Evolutionary conservation across 306 rosid genomes (phyloP).

Genomic region (Acacia confusa): DNA sequence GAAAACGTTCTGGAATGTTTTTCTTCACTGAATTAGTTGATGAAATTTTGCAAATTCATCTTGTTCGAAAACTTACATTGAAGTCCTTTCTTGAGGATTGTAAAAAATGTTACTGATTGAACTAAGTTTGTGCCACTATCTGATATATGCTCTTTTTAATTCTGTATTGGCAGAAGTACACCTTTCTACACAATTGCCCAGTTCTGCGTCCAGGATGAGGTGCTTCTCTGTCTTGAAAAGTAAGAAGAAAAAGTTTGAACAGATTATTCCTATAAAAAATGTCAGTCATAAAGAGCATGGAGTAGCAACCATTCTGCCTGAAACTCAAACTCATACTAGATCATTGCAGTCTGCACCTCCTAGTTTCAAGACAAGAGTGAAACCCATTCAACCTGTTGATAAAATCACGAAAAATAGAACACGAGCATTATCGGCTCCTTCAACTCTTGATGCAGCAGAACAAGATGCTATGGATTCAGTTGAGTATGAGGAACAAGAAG

Average conservation of each 20-base stretch:
- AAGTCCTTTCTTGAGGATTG: slow-evolving; percentile 1
- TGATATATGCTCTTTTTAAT: slow-evolving; percentile 23
- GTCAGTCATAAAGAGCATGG: slow-evolving; percentile 49
- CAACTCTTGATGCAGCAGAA: slow-evolving; percentile 90
- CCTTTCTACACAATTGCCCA: slow-evolving; percentile 24
- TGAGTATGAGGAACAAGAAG: slow-evolving; percentile 83
- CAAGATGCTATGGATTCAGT: slow-evolving; percentile 62
- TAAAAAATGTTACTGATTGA: slow-evolving; percentile 3
- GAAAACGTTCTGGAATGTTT: not conserved
- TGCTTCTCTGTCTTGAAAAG: slow-evolving; percentile 85
- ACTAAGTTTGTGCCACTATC: slow-evolving; percentile 23
- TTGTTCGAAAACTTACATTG: not conserved
- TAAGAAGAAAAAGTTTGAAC: slow-evolving; percentile 84
- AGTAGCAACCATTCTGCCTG: slow-evolving; percentile 68
- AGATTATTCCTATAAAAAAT: slow-evolving; percentile 43
- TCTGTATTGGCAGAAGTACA: slow-evolving; percentile 47
- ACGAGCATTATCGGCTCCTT: slow-evolving; percentile 89
- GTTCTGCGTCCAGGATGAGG: slow-evolving; percentile 62
- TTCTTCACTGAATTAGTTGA: not conserved
- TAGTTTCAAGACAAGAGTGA: slow-evolving; percentile 92
- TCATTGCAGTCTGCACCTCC: slow-evolving; percentile 95
- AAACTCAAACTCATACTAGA: slow-evolving; percentile 69
- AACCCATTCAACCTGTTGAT: slow-evolving; percentile 62
- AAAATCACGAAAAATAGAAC: slow-evolving; percentile 52
- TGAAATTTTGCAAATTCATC: not conserved